A percentile compares a stretch with the other conserved stretches of the same genome.
Conservation (phyloP, 1,284 basidiomycete genomes). For the Mycena citricolor region DNA sequence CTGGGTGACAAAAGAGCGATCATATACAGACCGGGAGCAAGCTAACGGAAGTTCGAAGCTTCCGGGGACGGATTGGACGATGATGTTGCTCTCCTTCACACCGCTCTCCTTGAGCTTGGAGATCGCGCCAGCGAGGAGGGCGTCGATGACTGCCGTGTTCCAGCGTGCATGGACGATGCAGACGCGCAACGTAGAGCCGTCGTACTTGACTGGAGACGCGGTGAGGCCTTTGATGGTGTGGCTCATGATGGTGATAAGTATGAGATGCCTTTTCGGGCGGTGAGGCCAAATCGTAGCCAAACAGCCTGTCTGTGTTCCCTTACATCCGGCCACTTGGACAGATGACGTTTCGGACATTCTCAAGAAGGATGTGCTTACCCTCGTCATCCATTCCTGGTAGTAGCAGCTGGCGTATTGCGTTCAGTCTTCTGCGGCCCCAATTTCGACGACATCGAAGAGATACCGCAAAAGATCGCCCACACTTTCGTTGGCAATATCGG, state of each 20-base stretch:
- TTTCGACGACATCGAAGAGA: too few relatives aligned
- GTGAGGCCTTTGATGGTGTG: constrained; percentile 77
- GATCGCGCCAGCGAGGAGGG: constrained; percentile 78
- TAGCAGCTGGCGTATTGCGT: too few relatives aligned
- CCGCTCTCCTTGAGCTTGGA: constrained; percentile 79
- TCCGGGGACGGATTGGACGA: constrained; percentile 90
- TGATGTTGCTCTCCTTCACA: constrained; percentile 88
- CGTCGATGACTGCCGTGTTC: constrained; percentile 86
- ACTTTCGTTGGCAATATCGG: too few relatives aligned
- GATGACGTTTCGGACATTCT: too few relatives aligned
- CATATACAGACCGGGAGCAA: constrained; percentile 70
- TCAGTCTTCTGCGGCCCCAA: too few relatives aligned
- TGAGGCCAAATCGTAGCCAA: too few relatives aligned
- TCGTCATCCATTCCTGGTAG: too few relatives aligned
- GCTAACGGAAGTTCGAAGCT: constrained; percentile 93
- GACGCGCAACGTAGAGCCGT: constrained; percentile 79
- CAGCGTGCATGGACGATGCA: constrained; percentile 93
- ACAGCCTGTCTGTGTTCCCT: too few relatives aligned
- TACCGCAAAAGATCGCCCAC: too few relatives aligned
- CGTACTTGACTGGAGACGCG: constrained; percentile 59
- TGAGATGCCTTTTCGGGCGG: too few relatives aligned
- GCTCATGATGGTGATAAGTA: constrained; percentile 40
- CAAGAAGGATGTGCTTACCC: too few relatives aligned
- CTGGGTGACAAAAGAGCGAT: background rate
- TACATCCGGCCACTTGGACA: too few relatives aligned